These are phyloP conservation scores for Plectosphaerella sp. DNA, from an alignment of 2,329 filamentous ascomycete genomes.

Conservation along the genomic window DNA sequence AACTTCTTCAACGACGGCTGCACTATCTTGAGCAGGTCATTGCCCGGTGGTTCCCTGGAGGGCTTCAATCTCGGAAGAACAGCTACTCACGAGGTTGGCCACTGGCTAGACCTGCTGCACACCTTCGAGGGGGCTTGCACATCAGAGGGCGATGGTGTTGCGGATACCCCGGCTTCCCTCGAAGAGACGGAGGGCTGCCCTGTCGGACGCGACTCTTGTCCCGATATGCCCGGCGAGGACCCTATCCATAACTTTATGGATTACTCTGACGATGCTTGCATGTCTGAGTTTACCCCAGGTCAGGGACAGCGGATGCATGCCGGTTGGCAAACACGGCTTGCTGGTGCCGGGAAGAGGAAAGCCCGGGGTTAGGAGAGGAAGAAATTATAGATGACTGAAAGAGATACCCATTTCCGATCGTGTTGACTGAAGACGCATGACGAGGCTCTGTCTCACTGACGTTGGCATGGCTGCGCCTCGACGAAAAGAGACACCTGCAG, in stretches of 20 bases:
- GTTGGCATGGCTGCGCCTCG: too few species aligned
- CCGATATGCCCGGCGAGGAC: slow-evolving; percentile 22
- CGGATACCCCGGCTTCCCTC: slow-evolving; percentile 35
- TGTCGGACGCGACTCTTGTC: slow-evolving; percentile 28
- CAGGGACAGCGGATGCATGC: slow-evolving; percentile 15
- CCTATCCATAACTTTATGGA: slow-evolving; percentile 36
- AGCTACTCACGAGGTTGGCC: slow-evolving; percentile 10
- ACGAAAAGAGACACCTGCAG: too few species aligned
- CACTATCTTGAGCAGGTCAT: neutral
- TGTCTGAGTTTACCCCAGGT: too few species aligned
- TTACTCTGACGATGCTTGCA: slow-evolving; percentile 29
- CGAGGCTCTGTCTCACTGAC: too few species aligned
- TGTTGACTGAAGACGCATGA: too few species aligned
- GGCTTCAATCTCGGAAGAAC: slow-evolving; percentile 24
- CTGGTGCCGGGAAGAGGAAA: too few species aligned
- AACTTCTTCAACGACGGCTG: neutral
- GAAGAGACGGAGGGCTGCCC: slow-evolving; percentile 28
- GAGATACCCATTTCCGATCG: too few species aligned
- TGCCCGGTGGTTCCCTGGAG: neutral
- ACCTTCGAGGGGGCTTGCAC: slow-evolving; percentile 29
- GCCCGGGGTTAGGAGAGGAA: too few species aligned
- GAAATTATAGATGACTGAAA: too few species aligned
- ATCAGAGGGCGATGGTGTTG: slow-evolving; percentile 30
- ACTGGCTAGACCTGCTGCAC: slow-evolving; percentile 1
- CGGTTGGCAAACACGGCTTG: too few species aligned